Percentiles rank a stretch among this genome's conserved stretches.
These are phyloP conservation scores for Chlorencoelia australis DNA, from an alignment of 2,329 filamentous ascomycete genomes.

Conservation along the genomic window DNA sequence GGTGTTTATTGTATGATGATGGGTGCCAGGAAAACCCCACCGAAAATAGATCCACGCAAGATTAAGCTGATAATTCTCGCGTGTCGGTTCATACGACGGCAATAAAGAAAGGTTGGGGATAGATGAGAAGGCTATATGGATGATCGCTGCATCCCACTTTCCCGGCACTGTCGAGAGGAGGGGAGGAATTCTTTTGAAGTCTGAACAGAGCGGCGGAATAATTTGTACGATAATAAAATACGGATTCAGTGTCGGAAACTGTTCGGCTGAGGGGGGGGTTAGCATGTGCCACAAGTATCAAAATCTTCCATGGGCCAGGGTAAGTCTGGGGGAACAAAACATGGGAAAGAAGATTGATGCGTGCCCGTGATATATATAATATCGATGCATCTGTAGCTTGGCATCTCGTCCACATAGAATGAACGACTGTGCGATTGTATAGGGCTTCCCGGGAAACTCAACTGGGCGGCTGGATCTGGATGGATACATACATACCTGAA, in stretches of 20 bases:
- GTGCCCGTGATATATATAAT: too few species aligned
- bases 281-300: conserved; percentile 9
- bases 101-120: conserved; percentile 3
- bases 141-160: conserved; percentile 7
- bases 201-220: neutral
- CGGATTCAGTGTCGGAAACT: conserved; percentile 4
- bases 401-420: too few species aligned
- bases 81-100: conserved; percentile 9
- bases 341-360: too few species aligned
- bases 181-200: conserved; percentile 1
- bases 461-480: too few species aligned
- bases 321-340: too few species aligned
- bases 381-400: too few species aligned
- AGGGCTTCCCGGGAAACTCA: too few species aligned
- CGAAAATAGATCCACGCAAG: conserved; percentile 1
- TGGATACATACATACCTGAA: too few species aligned
- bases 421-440: too few species aligned
- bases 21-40: conserved; percentile 3
- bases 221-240: conserved; percentile 4
- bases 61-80: conserved; percentile 6
- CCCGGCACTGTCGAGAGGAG: neutral
- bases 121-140: conserved; percentile 6
- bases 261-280: conserved; percentile 9
- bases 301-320: too few species aligned
- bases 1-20: conserved; percentile 7